Percentiles rank a stretch among this genome's conserved stretches.
phyloP scores from a whole-genome alignment of 75 land plant genomes.

The Isoetes taiwanensis region DNA sequence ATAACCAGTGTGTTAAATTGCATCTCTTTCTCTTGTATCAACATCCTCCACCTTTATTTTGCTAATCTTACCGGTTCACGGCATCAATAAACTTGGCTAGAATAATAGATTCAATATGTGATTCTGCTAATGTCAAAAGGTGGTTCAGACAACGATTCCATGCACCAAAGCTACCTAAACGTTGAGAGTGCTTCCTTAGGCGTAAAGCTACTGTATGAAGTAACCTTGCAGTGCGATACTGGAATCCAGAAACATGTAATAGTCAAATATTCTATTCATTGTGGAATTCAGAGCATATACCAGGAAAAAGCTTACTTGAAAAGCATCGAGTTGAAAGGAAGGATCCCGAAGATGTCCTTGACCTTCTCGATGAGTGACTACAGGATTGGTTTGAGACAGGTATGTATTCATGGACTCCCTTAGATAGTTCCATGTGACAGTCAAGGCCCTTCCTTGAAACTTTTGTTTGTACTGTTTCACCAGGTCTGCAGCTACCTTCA shows the following conservation, averaged over 20 bases:
- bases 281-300: neutral
- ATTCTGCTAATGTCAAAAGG: slow-evolving; percentile 84
- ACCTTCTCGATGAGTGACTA: slow-evolving; percentile 76
- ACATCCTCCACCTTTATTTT: too few relatives aligned
- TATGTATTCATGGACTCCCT: slow-evolving; percentile 82
- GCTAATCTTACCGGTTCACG: slow-evolving; percentile 59
- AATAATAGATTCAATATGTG: slow-evolving; percentile 90
- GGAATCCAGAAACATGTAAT: slow-evolving; percentile 10
- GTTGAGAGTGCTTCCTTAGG: slow-evolving; percentile 75
- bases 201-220: slow-evolving; percentile 77
- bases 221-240: slow-evolving; percentile 93
- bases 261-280: neutral
- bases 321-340: slow-evolving; percentile 84
- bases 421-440: slow-evolving; percentile 89
- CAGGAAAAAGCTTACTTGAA: slow-evolving; percentile 34
- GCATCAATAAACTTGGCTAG: slow-evolving; percentile 77
- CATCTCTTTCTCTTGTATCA: too few relatives aligned
- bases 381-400: slow-evolving; percentile 89
- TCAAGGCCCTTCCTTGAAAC: slow-evolving; percentile 67
- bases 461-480: slow-evolving; percentile 80
- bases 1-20: too few relatives aligned
- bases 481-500: slow-evolving; percentile 81
- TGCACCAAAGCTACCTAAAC: slow-evolving; percentile 82
- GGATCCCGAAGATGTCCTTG: slow-evolving; percentile 78
- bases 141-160: slow-evolving; percentile 97